A percentile compares a stretch with the other conserved stretches of the same genome.
Conservation (phyloP, 2,329 filamentous ascomycete species). For the Huntiella omanensis region DNA sequence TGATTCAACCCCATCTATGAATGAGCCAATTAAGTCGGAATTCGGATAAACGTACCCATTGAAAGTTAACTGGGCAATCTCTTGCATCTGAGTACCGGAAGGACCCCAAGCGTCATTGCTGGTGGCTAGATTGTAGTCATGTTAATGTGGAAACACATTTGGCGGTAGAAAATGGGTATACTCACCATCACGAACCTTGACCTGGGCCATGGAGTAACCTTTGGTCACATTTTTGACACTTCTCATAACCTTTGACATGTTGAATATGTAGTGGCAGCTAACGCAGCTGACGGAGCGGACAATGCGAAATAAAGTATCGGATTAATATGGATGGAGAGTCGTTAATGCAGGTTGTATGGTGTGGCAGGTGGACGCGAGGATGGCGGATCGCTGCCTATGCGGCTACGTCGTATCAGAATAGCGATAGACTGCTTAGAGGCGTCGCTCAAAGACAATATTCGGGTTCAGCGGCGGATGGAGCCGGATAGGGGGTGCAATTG, state of each 20-base stretch:
- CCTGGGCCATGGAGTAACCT: conserved; percentile 88
- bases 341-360: no score
- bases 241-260: conserved; percentile 92
- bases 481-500: no score
- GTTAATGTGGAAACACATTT: not conserved
- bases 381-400: no score
- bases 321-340: no score
- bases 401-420: no score
- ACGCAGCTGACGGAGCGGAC: conserved; percentile 6
- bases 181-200: conserved; percentile 94
- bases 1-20: not conserved
- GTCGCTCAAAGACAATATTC: no score
- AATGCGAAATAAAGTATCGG: no score
- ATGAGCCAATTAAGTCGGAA: not conserved
- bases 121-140: conserved; percentile 45
- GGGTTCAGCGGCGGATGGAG: no score
- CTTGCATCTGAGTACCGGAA: conserved; percentile 93
- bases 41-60: conserved; percentile 53
- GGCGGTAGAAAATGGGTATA: conserved; percentile 11
- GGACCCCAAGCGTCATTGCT: conserved; percentile 99
- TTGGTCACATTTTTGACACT: conserved; percentile 99
- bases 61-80: conserved; percentile 94
- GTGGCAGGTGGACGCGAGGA: no score
- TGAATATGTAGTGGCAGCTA: conserved; percentile 14
- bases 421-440: no score